Conservation (phyloP, 257 asterid species). For the Fraxinus excelsior region DNA sequence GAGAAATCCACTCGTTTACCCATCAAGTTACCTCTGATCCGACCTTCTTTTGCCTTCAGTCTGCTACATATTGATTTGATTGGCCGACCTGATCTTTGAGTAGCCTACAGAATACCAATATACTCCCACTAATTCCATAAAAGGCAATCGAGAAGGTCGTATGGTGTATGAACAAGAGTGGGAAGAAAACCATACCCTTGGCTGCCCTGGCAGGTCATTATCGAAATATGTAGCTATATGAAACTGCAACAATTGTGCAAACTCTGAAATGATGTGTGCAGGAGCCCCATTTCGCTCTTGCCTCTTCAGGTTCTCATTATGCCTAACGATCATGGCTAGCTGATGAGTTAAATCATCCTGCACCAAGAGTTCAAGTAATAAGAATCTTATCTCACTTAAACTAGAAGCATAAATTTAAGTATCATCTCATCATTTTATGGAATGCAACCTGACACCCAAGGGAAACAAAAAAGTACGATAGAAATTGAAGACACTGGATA, state of each 20-base stretch:
- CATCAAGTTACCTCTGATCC: conserved; percentile 98
- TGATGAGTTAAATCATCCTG: conserved; percentile 99
- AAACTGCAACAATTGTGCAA: conserved; percentile 95
- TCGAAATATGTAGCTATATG: conserved; percentile 99
- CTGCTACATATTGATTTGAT: conserved; percentile 97
- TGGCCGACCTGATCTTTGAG: conserved; percentile 97
- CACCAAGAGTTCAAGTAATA: conserved; percentile 34
- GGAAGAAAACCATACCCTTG: conserved; percentile 64
- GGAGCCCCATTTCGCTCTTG: conserved; percentile 99
- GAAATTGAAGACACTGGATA: conserved; percentile 15
- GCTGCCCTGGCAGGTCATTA: conserved; percentile 98
- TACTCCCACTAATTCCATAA: conserved; percentile 19
- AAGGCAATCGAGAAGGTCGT: conserved; percentile 16
- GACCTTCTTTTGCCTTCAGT: conserved; percentile 97
- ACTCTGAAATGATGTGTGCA: conserved; percentile 96
- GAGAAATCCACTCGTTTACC: conserved; percentile 98
- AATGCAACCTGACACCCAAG: conserved; percentile 18
- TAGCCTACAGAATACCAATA: conserved; percentile 60
- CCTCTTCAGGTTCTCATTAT: conserved; percentile 91
- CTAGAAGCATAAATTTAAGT: not conserved
- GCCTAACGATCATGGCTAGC: conserved; percentile 95
- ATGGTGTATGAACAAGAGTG: not conserved
- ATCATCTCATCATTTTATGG: conserved; percentile 10
- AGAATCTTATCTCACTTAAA: conserved; percentile 21
- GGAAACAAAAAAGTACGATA: conserved; percentile 18